Percentiles rank a stretch among this genome's conserved stretches.
Conservation (phyloP, 768 basidiomycete species). For the Holtermanniella nyarrowii region DNA sequence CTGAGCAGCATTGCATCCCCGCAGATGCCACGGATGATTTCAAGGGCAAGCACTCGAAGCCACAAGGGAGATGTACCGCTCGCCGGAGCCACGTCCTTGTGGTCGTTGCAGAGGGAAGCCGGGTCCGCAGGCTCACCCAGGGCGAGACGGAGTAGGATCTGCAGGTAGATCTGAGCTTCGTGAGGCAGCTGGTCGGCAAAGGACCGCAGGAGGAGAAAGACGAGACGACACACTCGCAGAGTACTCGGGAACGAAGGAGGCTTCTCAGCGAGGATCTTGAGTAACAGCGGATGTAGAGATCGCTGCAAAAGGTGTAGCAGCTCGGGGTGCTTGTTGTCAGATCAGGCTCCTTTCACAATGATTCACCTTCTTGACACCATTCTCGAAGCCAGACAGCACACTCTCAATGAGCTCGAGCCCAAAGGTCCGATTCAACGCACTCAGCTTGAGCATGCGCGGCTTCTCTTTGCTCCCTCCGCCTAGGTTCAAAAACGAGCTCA, state of each 20-base stretch:
- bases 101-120: conserved; percentile 16
- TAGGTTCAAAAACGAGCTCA: conserved; percentile 6
- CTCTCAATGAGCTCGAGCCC: conserved; percentile 96
- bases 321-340: conserved; percentile 57
- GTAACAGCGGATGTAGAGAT: conserved; percentile 79
- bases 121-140: conserved; percentile 41
- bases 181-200: conserved; percentile 70
- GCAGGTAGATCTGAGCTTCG: conserved; percentile 78
- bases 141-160: conserved; percentile 45
- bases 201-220: conserved; percentile 85
- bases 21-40: conserved; percentile 58
- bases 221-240: conserved; percentile 81
- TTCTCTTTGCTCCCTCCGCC: conserved; percentile 44
- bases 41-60: conserved; percentile 86
- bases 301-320: conserved; percentile 75
- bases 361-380: conserved; percentile 52
- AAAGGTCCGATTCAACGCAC: conserved; percentile 80
- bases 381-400: conserved; percentile 52
- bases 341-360: not conserved
- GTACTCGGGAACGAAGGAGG: conserved; percentile 63
- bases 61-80: conserved; percentile 50
- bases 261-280: conserved; percentile 74
- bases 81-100: conserved; percentile 27
- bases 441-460: conserved; percentile 70
- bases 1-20: conserved; percentile 28